Conservation (phyloP, 768 basidiomycete genomes). For the Lentinula raphanica region DNA sequence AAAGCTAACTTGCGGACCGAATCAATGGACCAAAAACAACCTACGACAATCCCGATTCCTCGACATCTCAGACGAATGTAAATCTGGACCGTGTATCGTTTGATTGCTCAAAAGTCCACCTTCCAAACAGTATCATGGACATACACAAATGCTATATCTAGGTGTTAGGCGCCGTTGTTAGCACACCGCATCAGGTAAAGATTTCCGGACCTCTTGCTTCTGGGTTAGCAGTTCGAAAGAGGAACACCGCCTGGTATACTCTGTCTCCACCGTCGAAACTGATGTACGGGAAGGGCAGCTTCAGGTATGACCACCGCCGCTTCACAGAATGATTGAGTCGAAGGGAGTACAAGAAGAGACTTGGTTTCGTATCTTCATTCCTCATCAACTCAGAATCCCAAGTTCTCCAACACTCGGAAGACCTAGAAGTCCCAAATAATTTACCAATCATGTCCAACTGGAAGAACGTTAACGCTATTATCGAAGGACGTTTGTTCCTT, state of each 20-base stretch:
- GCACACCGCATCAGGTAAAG: not conserved
- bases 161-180: not conserved
- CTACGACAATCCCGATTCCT: not conserved
- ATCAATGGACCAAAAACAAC: no score
- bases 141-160: not conserved
- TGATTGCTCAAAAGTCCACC: not conserved
- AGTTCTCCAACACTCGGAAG: no score
- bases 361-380: not conserved
- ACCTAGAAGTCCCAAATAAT: no score
- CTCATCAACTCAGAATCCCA: not conserved
- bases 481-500: slow-evolving; percentile 61
- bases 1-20: no score
- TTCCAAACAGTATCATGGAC: no score
- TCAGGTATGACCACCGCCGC: not conserved
- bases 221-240: not conserved
- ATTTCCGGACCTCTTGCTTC: not conserved
- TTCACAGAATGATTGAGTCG: not conserved
- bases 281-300: not conserved
- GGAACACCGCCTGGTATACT: not conserved
- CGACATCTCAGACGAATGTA: no score
- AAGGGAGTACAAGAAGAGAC: not conserved
- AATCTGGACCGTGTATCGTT: not conserved
- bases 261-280: not conserved
- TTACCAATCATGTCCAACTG: slow-evolving; percentile 40
- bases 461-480: slow-evolving; percentile 66